phyloP scores from a whole-genome alignment of 306 rosid species.

The Cucurbita maxima region DNA sequence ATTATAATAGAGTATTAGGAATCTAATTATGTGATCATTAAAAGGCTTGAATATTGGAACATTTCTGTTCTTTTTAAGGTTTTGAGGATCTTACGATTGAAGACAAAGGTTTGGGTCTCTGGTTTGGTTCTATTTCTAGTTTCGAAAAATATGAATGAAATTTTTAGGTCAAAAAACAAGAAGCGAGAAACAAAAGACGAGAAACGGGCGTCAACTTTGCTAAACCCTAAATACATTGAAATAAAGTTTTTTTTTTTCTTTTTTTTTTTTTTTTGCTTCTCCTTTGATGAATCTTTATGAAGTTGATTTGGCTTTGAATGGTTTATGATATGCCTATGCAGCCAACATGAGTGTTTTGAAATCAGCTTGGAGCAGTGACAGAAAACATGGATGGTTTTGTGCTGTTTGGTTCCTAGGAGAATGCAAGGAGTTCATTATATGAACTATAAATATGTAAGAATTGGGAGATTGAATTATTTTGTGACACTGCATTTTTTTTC shows the following conservation, averaged over 20 bases:
- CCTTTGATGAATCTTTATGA: too few relatives aligned
- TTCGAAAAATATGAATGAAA: background rate
- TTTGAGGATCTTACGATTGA: background rate
- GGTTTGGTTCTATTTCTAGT: background rate
- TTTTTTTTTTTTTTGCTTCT: too few relatives aligned
- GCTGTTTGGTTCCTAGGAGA: background rate
- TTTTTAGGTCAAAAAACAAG: background rate
- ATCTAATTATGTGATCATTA: background rate
- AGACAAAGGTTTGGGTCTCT: background rate
- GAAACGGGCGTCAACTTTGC: background rate
- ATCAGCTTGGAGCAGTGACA: constrained; percentile 6
- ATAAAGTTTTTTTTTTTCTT: background rate
- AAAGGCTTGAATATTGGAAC: background rate
- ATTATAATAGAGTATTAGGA: background rate
- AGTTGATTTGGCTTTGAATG: background rate
- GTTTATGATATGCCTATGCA: background rate
- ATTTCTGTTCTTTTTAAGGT: background rate
- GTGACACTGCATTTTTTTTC: background rate
- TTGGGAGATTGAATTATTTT: constrained; percentile 3
- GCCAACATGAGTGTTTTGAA: background rate
- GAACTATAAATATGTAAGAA: constrained; percentile 1
- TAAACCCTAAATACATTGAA: background rate
- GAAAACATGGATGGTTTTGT: constrained; percentile 2
- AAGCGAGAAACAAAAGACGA: background rate
- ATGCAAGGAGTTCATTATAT: background rate